Base-by-base conservation (phyloP, 176 grass and related monocot genomes). In the Oryza glumipatula region DNA sequence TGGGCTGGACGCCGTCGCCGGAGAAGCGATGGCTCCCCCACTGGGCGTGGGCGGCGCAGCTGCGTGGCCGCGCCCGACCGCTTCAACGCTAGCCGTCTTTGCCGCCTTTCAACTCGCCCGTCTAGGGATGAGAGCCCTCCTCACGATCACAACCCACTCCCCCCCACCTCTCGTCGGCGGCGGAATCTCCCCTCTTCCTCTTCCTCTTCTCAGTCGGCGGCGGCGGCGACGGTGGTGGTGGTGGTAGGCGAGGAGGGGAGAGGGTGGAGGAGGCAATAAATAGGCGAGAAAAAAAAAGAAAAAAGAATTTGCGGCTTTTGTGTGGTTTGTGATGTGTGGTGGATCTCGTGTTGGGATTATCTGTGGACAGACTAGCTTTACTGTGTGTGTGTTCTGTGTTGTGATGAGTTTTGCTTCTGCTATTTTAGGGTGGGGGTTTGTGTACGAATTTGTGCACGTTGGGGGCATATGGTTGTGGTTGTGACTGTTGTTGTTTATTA, bases 81-180 rank as follows among this genome's bases (percentile, higher is more conserved):
- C 84, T 77, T 65, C 97, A 96, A 96, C 84, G 80, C 65, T 82
- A 91, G 97, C 97, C 97, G 97, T 99, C 88, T 88, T 88, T 99
- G 54, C 54, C 54, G 91, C 72, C 94, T 88, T 84, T 70, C 89
- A 90, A 87, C 86, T 88, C 80, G 65, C 49, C 49, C 39, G 7
- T 38, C 36, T 38, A 38, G 36, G 36, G 36, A 38, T 36, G 0
- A 5, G 35, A 36, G 4, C 4, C 35, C 35, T 5, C 36, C 36
- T 38, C 36, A 38, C 36, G 5, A 38, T 1, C 28, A 28, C 28
- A 28, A 28, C 28, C 28, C 28, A 28, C 28, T 1, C 28, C 28
- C 26, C 26, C 26, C 26, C 26, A 26, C 26, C 26, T 26, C 1
- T 1, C 28, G 28, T 0, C 30, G 30, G 30, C 30, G 30, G 30